Evolutionary conservation across 2,329 filamentous ascomycete genomes (phyloP), one percentile per base, ranked within the genome.

Genomic region (Sporothrix schenckii): DNA sequence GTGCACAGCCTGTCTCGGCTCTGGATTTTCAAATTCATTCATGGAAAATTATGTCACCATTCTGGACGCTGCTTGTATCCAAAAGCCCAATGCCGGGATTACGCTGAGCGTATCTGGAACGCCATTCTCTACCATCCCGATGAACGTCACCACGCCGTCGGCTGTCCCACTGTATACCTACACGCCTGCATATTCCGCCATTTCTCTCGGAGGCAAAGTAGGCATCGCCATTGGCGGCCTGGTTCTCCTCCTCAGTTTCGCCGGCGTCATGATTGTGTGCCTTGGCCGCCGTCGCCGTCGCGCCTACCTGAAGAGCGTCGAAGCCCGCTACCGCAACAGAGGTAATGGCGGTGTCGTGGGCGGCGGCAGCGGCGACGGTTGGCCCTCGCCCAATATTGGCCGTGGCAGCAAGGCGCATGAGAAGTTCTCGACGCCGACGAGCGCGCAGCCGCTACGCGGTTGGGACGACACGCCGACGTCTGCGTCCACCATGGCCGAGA

Each of bases 211-310:
- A 4, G 85, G 81, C 14, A 86, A 87, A 69, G 86, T 88, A 0
- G 88, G 87, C 72, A 86, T 90, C 67, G 85, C 83, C 16, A 80
- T 86, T 27, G 87, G 83, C 5, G 83, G 80, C 0, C 73, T 89
- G 0, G 80, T 82, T 7, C 68, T 86, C 0, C 19, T 88, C 4
- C 80, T 90, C 3, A 76, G 79, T 9, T 14, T 85, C 1, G 73
- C 80, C 10, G 88, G 88, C 11, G 85, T 83, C 75, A 81, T 79
- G 69, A 82, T 90, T 68, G 81, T 90, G 21, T 84, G 84, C 77
- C 83, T 83, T 50, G 88, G 88, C 3, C 87, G 84, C 72, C 84
- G 86, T 11, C 81, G 84, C 14, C 82, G 88, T 66, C 82, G 83
- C 24, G 81, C 83, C 0, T 87, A 83, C 74, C 78, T 90, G 1